A percentile compares a stretch with the other conserved stretches of the same genome.
Evolutionary conservation across 2,329 filamentous ascomycete species (phyloP).

Genomic region (Aspergillus jensenii): DNA sequence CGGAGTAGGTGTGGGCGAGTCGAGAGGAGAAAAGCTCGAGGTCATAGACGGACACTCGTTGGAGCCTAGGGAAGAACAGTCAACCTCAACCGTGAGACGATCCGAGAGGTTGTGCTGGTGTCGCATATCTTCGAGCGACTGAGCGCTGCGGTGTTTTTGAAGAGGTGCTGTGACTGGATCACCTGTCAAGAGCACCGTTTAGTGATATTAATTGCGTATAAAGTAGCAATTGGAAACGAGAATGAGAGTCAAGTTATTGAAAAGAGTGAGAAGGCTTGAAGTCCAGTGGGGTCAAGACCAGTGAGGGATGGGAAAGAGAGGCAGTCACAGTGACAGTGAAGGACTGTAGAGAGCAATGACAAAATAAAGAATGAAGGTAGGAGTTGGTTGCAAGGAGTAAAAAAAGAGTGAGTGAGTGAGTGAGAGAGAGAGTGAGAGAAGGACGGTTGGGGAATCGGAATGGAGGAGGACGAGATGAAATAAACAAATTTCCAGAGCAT

Average conservation of each 20-base stretch:
- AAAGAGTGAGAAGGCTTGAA: background rate
- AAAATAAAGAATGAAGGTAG: constrained; percentile 24
- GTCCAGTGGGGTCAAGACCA: background rate
- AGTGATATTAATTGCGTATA: constrained; percentile 12
- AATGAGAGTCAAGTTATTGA: background rate
- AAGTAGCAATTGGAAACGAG: background rate
- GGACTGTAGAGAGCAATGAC: constrained; percentile 12
- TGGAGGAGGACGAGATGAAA: constrained; percentile 40
- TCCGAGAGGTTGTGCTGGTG: constrained; percentile 38
- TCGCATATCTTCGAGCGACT: constrained; percentile 39
- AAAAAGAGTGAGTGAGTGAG: constrained; percentile 18
- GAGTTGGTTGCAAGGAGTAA: constrained; percentile 14
- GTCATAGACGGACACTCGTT: constrained; percentile 42
- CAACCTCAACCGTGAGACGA: constrained; percentile 39
- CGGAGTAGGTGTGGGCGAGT: constrained; percentile 40
- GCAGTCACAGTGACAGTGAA: constrained; percentile 6
- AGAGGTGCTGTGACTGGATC: constrained; percentile 27
- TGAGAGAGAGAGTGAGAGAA: constrained; percentile 21
- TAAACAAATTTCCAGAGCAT: constrained; percentile 38
- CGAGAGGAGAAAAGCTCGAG: constrained; percentile 41
- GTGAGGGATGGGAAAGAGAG: constrained; percentile 5
- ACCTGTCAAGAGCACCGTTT: constrained; percentile 28
- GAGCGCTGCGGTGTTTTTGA: constrained; percentile 27
- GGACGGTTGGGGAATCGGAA: constrained; percentile 29
- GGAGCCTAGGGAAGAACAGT: constrained; percentile 38